A percentile compares a stretch with the other conserved stretches of the same genome.
These are phyloP conservation scores for Phytophthora tubulina DNA, from an alignment of 352 stramenopile genomes.

Conservation along the genomic window DNA sequence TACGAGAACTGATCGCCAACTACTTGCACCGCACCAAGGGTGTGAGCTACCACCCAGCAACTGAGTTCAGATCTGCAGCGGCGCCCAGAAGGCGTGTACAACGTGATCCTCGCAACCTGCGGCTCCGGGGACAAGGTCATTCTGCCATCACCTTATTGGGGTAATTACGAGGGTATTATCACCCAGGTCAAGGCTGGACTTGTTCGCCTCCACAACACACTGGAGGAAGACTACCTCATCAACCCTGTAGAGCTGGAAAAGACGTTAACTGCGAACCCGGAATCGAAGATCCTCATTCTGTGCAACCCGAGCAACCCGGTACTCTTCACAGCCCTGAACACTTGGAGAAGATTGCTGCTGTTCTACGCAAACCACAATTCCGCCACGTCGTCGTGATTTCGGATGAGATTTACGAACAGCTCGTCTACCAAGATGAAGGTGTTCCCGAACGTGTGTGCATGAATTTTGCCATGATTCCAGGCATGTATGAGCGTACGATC, in stretches of 20 bases:
- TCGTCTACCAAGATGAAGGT: constrained; percentile 90
- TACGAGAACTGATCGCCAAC: constrained; percentile 89
- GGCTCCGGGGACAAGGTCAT: constrained; percentile 94
- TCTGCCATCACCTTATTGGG: constrained; percentile 97
- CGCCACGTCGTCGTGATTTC: constrained; percentile 89
- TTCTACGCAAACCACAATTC: constrained; percentile 68
- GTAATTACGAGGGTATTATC: constrained; percentile 96
- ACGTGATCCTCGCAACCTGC: constrained; percentile 91
- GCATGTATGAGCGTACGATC: constrained; percentile 93
- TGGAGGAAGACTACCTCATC: constrained; percentile 93
- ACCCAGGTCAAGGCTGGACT: constrained; percentile 88
- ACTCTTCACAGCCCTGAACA: constrained; percentile 73
- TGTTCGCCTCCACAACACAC: constrained; percentile 89
- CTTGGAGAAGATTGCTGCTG: constrained; percentile 56
- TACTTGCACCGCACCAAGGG: constrained; percentile 92
- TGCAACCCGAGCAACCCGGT: constrained; percentile 98
- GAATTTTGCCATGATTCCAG: constrained; percentile 74
- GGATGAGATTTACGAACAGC: constrained; percentile 97
- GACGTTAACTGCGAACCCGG: constrained; percentile 71
- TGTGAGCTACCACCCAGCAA: constrained; percentile 84
- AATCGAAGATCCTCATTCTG: constrained; percentile 92
- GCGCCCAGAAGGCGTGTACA: constrained; percentile 96
- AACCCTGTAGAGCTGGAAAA: constrained; percentile 79
- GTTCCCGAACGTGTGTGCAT: constrained; percentile 59
- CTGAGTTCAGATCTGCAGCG: constrained; percentile 96